These are phyloP conservation scores for Neoscytalidium dimidiatum DNA, from an alignment of 2,329 filamentous ascomycete species.

Conservation along the genomic window DNA sequence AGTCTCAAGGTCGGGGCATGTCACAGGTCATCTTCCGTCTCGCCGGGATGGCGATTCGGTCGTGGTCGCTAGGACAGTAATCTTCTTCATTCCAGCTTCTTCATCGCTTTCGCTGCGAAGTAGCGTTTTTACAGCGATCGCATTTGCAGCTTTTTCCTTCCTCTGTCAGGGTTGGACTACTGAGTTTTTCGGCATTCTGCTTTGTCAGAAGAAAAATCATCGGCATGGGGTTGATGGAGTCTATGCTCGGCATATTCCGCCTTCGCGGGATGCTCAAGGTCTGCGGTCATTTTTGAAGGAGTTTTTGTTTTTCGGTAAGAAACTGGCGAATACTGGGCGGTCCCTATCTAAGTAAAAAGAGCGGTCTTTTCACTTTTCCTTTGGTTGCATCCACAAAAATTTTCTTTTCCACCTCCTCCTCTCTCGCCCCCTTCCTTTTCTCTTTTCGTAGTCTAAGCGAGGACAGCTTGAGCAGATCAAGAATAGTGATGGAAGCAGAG, in stretches of 20 bases:
- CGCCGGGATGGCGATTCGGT: conserved; percentile 51
- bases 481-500: not conserved
- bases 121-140: not conserved
- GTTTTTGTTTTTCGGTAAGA: conserved; percentile 10
- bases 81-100: not conserved
- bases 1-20: conserved; percentile 44
- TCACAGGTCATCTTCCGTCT: conserved; percentile 52
- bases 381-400: conserved; percentile 7
- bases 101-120: not conserved
- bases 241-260: conserved; percentile 10
- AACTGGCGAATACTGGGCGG: conserved; percentile 10
- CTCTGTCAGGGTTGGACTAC: conserved; percentile 15
- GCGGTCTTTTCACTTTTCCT: conserved; percentile 5
- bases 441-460: not conserved
- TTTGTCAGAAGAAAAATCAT: conserved; percentile 19
- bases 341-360: conserved; percentile 13
- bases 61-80: conserved; percentile 34
- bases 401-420: not conserved
- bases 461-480: not conserved
- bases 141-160: conserved; percentile 8
- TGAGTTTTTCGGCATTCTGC: conserved; percentile 17
- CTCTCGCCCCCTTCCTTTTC: not conserved
- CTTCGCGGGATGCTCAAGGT: not conserved
- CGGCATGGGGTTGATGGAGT: conserved; percentile 17
- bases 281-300: conserved; percentile 16